Conservation (phyloP, 805 yeast genomes). For the Candida berthetii region DNA sequence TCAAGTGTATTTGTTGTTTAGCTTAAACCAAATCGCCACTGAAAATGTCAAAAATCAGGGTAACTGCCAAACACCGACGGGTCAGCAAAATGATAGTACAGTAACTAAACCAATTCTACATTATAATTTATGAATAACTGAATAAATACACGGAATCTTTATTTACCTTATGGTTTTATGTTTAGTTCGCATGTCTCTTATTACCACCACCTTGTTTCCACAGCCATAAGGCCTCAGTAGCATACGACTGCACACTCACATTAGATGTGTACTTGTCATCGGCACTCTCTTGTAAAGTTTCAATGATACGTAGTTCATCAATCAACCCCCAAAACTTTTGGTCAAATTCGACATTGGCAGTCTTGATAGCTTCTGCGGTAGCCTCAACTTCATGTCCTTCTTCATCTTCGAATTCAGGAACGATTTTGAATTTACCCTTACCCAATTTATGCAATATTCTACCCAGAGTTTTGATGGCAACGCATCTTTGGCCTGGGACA, state of each 20-base stretch:
- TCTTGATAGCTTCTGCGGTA: slow-evolving; percentile 26
- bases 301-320: slow-evolving; percentile 54
- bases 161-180: no score
- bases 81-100: no score
- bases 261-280: slow-evolving; percentile 59
- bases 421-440: slow-evolving; percentile 44
- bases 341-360: slow-evolving; percentile 25
- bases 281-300: slow-evolving; percentile 59
- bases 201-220: slow-evolving; percentile 57
- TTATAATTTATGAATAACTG: no score
- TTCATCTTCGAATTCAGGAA: slow-evolving; percentile 37
- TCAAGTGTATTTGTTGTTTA: no score
- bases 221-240: slow-evolving; percentile 87
- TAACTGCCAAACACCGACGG: no score
- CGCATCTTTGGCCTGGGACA: slow-evolving; percentile 77
- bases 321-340: slow-evolving; percentile 65
- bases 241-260: slow-evolving; percentile 73
- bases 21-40: no score
- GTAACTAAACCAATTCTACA: no score
- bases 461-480: slow-evolving; percentile 84
- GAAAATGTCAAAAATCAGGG: no score
- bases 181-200: slow-evolving; percentile 18
- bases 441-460: slow-evolving; percentile 81
- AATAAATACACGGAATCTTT: no score
- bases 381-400: slow-evolving; percentile 24